Evolutionary conservation across 805 yeast genomes (phyloP).

Genomic region (Candida namnaoensis): DNA sequence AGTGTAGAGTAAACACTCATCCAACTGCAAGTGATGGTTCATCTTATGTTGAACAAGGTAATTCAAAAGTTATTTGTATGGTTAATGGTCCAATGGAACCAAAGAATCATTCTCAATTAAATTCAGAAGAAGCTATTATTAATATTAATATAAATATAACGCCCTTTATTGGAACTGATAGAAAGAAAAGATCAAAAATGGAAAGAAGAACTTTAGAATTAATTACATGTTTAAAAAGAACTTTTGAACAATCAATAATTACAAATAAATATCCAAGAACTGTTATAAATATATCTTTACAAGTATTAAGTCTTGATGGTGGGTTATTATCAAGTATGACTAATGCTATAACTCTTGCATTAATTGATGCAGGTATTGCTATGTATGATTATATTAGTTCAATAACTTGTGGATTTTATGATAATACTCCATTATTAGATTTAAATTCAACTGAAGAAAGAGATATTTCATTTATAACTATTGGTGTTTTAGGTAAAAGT

Average conservation of each 20-base stretch:
- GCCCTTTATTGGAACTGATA: conserved; percentile 70
- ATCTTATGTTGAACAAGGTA: conserved; percentile 86
- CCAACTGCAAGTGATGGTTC: conserved; percentile 88
- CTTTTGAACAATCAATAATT: conserved; percentile 69
- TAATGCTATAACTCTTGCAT: conserved; percentile 81
- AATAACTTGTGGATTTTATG: conserved; percentile 71
- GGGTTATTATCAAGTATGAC: conserved; percentile 72
- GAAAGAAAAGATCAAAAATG: conserved; percentile 58
- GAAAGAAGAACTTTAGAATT: conserved; percentile 68
- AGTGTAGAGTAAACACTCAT: conserved; percentile 79
- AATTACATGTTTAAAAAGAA: conserved; percentile 55
- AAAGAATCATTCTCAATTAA: conserved; percentile 36
- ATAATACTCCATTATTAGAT: conserved; percentile 73
- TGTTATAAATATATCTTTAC: conserved; percentile 62
- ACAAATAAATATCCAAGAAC: conserved; percentile 76
- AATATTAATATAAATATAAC: conserved; percentile 64
- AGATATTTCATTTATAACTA: conserved; percentile 73
- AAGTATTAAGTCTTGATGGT: conserved; percentile 86
- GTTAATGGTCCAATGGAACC: conserved; percentile 93
- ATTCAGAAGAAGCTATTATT: conserved; percentile 45
- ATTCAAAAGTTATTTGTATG: conserved; percentile 76
- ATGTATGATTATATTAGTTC: conserved; percentile 87
- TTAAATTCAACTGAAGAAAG: conserved; percentile 74
- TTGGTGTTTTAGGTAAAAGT: conserved; percentile 78
- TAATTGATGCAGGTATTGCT: conserved; percentile 92